Percentiles rank a stretch among this genome's conserved stretches.
Conservation (phyloP, 1,284 basidiomycete genomes). For the Filobasidium uniguttulatum region DNA sequence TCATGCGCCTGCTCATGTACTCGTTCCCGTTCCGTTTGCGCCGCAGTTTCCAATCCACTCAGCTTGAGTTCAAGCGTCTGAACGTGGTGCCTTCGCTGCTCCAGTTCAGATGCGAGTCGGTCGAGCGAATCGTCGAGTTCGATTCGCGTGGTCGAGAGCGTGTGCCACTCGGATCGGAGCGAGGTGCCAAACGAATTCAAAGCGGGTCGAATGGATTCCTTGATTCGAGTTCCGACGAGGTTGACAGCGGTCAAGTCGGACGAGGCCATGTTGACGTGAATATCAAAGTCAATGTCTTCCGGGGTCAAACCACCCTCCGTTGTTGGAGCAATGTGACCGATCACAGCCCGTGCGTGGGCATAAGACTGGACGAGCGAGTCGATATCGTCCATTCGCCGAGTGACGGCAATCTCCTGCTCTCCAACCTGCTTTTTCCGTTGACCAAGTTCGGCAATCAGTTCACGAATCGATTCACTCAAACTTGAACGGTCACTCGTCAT, state of each 20-base stretch:
- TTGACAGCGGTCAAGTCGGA: slow-evolving; percentile 53
- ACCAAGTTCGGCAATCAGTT: slow-evolving; percentile 54
- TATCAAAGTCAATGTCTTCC: slow-evolving; percentile 53
- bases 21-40: slow-evolving; percentile 47
- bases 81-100: slow-evolving; percentile 48
- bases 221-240: slow-evolving; percentile 48
- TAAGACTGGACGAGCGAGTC: slow-evolving; percentile 67
- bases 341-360: slow-evolving; percentile 52
- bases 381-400: slow-evolving; percentile 58
- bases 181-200: slow-evolving; percentile 54
- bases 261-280: slow-evolving; percentile 60
- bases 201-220: slow-evolving; percentile 55
- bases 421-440: slow-evolving; percentile 47
- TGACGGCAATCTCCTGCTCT: slow-evolving; percentile 61
- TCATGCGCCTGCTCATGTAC: slow-evolving; percentile 22
- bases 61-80: slow-evolving; percentile 46
- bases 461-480: slow-evolving; percentile 54
- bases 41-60: slow-evolving; percentile 44
- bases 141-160: slow-evolving; percentile 57
- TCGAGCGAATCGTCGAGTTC: slow-evolving; percentile 65
- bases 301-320: slow-evolving; percentile 12
- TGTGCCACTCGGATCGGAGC: slow-evolving; percentile 51
- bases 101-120: slow-evolving; percentile 40
- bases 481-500: slow-evolving; percentile 76
- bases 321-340: slow-evolving; percentile 48